Evolutionary conservation across 306 rosid genomes (phyloP), one percentile per base, ranked within the genome.

Genomic region (Inga laurina): DNA sequence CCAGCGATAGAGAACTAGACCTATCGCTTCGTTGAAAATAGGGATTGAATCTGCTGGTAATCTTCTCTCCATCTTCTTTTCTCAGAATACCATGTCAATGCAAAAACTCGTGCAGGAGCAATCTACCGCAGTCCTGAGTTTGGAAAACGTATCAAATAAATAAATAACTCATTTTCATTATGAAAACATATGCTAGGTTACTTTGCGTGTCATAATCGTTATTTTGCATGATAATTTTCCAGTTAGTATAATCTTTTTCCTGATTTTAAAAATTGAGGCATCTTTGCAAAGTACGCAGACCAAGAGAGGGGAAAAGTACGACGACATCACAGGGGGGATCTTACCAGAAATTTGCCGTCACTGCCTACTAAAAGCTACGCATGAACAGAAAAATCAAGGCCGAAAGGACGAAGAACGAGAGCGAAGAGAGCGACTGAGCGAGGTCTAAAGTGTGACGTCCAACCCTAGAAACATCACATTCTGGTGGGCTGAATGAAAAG

Each of bases 11-110:
- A 89, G 56, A 64, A 83, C 78, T 35, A 88, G 56, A 11, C 64
- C 84, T 10, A 91, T 79, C 15, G 88, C 95, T 78, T 90, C 92
- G 8, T 46, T 82, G 80, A 90, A 88, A 13, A 79, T 8, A 15
- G 91, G 57, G 35, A 79, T 34, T 19, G 79, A 34, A 3, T 75
- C 79, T 10, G 79, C 66, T 3, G 18, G 19, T 18, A 75, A 24
- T 19, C 79, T 19, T 75, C 48, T 10, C 19, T 51, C 79, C 79
- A 75, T 75, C 27, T 61, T 22, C 32, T 61, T 32, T 18, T 49
- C 46, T 34, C 64, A 32, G 35, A 44, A 72, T 24, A 44, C 10
- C 43, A 69, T 8, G 32, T 41, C 48, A 16, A 2, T 7, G 4
- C 73, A 68, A 8, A 68, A 68, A 19, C 48, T 39, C 45, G 6